A percentile compares a stretch with the other conserved stretches of the same genome.
These are phyloP conservation scores for Colletotrichum eremochloae DNA, from an alignment of 2,329 filamentous ascomycete genomes.

Conservation along the genomic window DNA sequence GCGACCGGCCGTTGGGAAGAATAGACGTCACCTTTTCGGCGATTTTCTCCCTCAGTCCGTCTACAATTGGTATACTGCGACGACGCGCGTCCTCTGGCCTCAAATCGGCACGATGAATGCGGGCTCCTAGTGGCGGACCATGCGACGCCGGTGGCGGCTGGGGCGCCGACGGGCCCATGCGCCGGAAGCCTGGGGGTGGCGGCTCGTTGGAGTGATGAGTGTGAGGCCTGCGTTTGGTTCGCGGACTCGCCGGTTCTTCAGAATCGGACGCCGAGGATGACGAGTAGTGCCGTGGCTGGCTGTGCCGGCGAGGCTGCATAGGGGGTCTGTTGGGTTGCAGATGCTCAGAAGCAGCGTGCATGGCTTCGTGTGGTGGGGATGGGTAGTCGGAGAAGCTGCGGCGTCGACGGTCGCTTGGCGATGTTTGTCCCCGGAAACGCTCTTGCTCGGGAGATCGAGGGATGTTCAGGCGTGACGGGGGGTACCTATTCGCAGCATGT, in stretches of 20 bases:
- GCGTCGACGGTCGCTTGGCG: conserved; percentile 59
- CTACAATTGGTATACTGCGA: conserved; percentile 53
- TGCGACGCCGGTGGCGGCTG: conserved; percentile 46
- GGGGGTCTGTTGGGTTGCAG: conserved; percentile 53
- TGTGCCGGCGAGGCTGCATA: conserved; percentile 58
- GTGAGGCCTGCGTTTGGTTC: conserved; percentile 43
- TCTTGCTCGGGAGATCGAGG: conserved; percentile 51
- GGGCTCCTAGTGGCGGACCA: conserved; percentile 46
- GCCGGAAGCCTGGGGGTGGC: conserved; percentile 50
- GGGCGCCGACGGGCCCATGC: conserved; percentile 49
- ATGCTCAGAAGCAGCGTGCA: conserved; percentile 47
- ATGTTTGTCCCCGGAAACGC: conserved; percentile 52
- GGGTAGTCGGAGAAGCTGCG: conserved; percentile 67
- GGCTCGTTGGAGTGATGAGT: conserved; percentile 46
- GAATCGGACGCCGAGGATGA: conserved; percentile 59
- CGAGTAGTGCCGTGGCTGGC: conserved; percentile 61
- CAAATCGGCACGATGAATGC: conserved; percentile 52
- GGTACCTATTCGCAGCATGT: conserved; percentile 56
- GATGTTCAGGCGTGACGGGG: conserved; percentile 48
- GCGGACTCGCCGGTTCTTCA: conserved; percentile 46
- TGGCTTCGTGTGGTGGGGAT: conserved; percentile 51
- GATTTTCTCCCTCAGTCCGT: conserved; percentile 59
- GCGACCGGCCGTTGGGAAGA: conserved; percentile 53
- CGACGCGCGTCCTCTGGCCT: conserved; percentile 55
- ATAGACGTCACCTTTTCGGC: conserved; percentile 60